Evolutionary conservation across 1,284 basidiomycete species (phyloP), one percentile per base, ranked within the genome.

Genomic region (Naganishia sp.): DNA sequence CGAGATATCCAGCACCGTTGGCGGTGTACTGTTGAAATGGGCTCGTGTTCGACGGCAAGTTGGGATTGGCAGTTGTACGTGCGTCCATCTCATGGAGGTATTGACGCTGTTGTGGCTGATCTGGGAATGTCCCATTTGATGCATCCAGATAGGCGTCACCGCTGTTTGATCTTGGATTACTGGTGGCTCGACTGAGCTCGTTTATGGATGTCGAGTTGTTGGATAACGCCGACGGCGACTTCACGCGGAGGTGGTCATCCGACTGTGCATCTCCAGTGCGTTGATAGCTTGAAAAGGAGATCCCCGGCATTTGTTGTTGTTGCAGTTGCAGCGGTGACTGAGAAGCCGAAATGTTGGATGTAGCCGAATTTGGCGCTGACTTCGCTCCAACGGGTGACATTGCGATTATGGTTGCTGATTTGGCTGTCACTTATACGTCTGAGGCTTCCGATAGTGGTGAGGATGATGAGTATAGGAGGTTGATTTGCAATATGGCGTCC

Each of bases 271-370:
- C 46, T 13, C 21, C 49, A 17, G 39, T 61, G 32, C 47, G 17
- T 32, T 39, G 11, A 23, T 61, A 61, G 13, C 39, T 42, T 17
- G 58, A 21, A 15, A 61, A 51, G 11, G 58, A 21, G 5, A 50
- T 51, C 10, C 49, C 39, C 17, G 35, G 15, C 15, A 32, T 25
- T 41, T 61, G 58, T 42, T 51, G 58, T 51, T 61, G 58, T 28
- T 61, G 58, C 58, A 61, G 42, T 51, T 61, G 58, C 18, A 61
- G 17, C 25, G 58, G 58, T 31, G 58, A 61, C 21, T 61, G 58
- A 0, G 47, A 50, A 15, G 56, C 18, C 39, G 57, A 51, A n/a
- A 51, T 51, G 35, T 61, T 50, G 23, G 58, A 61, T 23, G 32
- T 47, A 41, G 58, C 58, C 47, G 58, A 61, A 41, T 50, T 61